Evolutionary conservation across 805 yeast species (phyloP).

Genomic region (Candida xiaguanensis): DNA sequence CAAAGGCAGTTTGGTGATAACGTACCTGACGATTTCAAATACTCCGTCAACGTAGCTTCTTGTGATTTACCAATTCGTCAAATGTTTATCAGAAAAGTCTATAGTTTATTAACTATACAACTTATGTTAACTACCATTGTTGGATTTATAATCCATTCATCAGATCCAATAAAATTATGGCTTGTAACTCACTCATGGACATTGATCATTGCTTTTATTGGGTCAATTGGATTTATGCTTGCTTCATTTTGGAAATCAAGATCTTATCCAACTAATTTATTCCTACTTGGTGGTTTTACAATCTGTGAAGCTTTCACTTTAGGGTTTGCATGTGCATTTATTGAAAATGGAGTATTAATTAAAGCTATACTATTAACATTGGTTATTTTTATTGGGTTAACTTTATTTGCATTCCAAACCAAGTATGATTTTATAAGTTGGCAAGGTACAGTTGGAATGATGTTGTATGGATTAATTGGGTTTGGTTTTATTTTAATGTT

Average conservation of each 20-base stretch:
- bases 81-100: slow-evolving; percentile 75
- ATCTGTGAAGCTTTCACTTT: slow-evolving; percentile 68
- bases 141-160: slow-evolving; percentile 48
- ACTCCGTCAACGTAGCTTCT: slow-evolving; percentile 69
- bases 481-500: slow-evolving; percentile 69
- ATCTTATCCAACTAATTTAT: slow-evolving; percentile 63
- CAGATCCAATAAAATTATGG: slow-evolving; percentile 48
- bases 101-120: slow-evolving; percentile 65
- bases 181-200: slow-evolving; percentile 57
- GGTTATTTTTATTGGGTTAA: slow-evolving; percentile 70
- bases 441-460: slow-evolving; percentile 54
- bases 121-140: slow-evolving; percentile 56
- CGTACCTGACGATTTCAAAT: slow-evolving; percentile 77
- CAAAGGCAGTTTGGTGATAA: slow-evolving; percentile 28
- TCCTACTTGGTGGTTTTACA: slow-evolving; percentile 64
- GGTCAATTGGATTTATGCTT: slow-evolving; percentile 61
- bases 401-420: slow-evolving; percentile 72
- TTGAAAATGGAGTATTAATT: slow-evolving; percentile 60
- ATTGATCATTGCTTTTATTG: slow-evolving; percentile 51
- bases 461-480: slow-evolving; percentile 66
- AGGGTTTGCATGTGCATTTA: slow-evolving; percentile 61
- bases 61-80: slow-evolving; percentile 76
- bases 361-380: slow-evolving; percentile 70
- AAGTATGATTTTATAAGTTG: slow-evolving; percentile 70
- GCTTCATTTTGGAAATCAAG: slow-evolving; percentile 62